Evolutionary conservation across 768 basidiomycete species (phyloP).

Genomic region (Leccinum broughii): DNA sequence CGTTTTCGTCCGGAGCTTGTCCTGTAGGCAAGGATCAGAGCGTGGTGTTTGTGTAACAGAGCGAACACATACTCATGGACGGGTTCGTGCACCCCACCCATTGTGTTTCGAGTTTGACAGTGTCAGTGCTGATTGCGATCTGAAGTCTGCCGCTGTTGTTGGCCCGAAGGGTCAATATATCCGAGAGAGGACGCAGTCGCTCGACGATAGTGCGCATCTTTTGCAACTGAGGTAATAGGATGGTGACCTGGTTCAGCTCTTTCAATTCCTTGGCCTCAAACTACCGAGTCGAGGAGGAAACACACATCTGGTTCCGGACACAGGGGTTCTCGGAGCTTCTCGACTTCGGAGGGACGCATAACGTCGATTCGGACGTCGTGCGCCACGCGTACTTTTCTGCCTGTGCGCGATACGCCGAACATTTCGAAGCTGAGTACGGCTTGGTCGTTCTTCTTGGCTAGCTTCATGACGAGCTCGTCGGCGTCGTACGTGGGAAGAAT

Average conservation of each 20-base stretch:
- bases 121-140: conserved; percentile 62
- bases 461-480: conserved; percentile 75
- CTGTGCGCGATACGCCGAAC: conserved; percentile 59
- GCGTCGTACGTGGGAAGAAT: conserved; percentile 43
- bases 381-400: conserved; percentile 60
- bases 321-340: conserved; percentile 71
- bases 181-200: conserved; percentile 66
- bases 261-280: conserved; percentile 4
- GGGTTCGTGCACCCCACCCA: conserved; percentile 78
- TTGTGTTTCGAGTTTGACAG: conserved; percentile 74
- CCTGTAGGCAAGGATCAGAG: conserved; percentile 14
- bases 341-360: conserved; percentile 72
- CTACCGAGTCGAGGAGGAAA: conserved; percentile 13
- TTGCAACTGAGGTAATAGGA: conserved; percentile 71
- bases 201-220: conserved; percentile 82
- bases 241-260: conserved; percentile 57
- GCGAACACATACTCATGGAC: conserved; percentile 40
- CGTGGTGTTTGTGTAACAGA: background rate
- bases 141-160: conserved; percentile 60
- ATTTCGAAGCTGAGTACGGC: conserved; percentile 81
- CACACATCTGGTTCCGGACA: conserved; percentile 85
- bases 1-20: conserved; percentile 33
- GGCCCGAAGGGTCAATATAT: conserved; percentile 66
- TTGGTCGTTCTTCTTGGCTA: conserved; percentile 83
- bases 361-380: conserved; percentile 87